phyloP scores from a whole-genome alignment of 139 green algal species.

The Astrephomene gubernaculifera region DNA sequence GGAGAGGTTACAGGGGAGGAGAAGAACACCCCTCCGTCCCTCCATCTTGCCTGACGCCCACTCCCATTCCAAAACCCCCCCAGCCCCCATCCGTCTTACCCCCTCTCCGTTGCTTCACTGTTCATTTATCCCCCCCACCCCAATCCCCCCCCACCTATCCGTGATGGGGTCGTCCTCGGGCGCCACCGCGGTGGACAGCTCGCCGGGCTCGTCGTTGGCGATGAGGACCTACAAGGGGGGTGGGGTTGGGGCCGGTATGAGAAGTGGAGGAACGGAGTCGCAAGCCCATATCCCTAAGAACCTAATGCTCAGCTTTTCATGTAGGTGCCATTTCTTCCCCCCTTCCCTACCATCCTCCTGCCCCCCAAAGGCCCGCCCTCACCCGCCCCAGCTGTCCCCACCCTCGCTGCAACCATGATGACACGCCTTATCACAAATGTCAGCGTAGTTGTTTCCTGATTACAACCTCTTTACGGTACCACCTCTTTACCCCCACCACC shows the following conservation, averaged over 20 bases:
- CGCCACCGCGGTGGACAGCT: constrained; percentile 60
- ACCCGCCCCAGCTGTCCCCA: neutral
- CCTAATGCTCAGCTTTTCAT: neutral
- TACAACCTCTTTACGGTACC: neutral
- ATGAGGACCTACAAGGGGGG: constrained; percentile 54
- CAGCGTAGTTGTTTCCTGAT: neutral
- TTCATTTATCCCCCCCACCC: neutral
- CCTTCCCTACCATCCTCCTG: neutral
- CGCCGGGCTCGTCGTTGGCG: constrained; percentile 54
- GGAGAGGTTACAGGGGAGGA: neutral
- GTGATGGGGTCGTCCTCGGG: constrained; percentile 68
- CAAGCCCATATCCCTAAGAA: neutral
- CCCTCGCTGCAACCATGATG: neutral
- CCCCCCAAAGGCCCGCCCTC: neutral
- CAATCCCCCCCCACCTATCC: constrained; percentile 28
- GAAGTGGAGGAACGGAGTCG: neutral
- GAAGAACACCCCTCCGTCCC: no score
- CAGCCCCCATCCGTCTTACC: neutral
- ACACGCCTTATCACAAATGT: neutral
- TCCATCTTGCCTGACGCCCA: no score
- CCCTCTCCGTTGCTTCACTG: neutral
- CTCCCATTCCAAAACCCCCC: neutral
- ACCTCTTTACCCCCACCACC: neutral
- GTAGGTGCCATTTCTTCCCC: neutral
- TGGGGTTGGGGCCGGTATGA: constrained; percentile 50